Conservation (phyloP, 495 filamentous ascomycete species). For the Neurospora hispaniola region DNA sequence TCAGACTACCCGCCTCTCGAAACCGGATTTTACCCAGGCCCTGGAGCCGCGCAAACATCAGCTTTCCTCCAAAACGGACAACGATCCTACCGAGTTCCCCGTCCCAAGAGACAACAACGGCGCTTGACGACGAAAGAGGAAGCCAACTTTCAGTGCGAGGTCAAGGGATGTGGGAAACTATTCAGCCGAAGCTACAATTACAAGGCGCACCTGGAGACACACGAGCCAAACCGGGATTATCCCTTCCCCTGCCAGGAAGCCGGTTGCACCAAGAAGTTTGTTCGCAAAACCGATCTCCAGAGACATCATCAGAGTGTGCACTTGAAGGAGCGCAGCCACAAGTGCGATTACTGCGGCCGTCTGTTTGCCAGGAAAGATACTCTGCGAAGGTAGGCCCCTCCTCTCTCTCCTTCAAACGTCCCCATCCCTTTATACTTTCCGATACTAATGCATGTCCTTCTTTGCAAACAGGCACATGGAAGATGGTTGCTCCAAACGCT, state of each 20-base stretch:
- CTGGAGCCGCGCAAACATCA: slow-evolving; percentile 12
- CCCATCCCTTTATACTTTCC: slow-evolving; percentile 1
- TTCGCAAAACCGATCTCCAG: slow-evolving; percentile 74
- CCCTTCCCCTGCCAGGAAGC: slow-evolving; percentile 55
- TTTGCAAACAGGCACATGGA: slow-evolving; percentile 54
- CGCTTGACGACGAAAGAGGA: slow-evolving; percentile 60
- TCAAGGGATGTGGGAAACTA: slow-evolving; percentile 60
- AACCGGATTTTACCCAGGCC: slow-evolving; percentile 29
- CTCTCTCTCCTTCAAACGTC: neutral
- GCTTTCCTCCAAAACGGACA: slow-evolving; percentile 23
- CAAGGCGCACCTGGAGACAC: slow-evolving; percentile 81
- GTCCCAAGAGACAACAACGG: slow-evolving; percentile 37
- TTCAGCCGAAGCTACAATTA: slow-evolving; percentile 89
- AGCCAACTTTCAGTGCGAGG: slow-evolving; percentile 64
- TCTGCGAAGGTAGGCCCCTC: slow-evolving; percentile 51
- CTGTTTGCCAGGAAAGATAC: slow-evolving; percentile 78
- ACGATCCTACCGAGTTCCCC: slow-evolving; percentile 26
- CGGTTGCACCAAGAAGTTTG: slow-evolving; percentile 64
- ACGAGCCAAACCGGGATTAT: slow-evolving; percentile 65
- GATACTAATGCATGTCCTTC: slow-evolving; percentile 4
- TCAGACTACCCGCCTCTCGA: slow-evolving; percentile 34
- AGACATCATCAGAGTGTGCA: slow-evolving; percentile 80
- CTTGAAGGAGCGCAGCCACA: slow-evolving; percentile 58
- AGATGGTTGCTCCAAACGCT: slow-evolving; percentile 66
- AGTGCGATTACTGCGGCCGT: slow-evolving; percentile 61